These are phyloP conservation scores for Pseudoturritis turrita DNA, from an alignment of 345 rosid genomes.

Conservation along the genomic window DNA sequence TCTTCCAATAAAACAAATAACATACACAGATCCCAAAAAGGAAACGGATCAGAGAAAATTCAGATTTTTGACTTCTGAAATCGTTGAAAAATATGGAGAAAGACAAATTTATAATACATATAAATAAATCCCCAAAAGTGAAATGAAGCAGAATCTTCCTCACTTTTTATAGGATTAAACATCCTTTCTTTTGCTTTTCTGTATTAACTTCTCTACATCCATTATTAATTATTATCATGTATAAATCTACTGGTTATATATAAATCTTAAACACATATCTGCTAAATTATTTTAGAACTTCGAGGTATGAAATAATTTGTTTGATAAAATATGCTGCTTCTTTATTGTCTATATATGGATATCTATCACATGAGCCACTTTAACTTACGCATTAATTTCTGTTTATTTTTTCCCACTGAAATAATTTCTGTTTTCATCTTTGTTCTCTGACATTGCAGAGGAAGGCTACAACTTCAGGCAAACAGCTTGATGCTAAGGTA, in stretches of 20 bases:
- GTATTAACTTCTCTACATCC: background rate
- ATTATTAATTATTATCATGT: background rate
- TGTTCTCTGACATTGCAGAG: slow-evolving; percentile 52
- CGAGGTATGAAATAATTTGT: background rate
- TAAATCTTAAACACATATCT: background rate
- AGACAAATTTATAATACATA: slow-evolving; percentile 12
- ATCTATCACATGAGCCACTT: background rate
- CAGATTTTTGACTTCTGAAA: slow-evolving; percentile 29
- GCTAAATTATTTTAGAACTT: background rate
- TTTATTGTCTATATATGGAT: background rate
- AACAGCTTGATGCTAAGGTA: slow-evolving; percentile 93
- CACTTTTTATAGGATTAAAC: slow-evolving; percentile 6
- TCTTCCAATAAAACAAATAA: slow-evolving; percentile 32
- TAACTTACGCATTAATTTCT: background rate
- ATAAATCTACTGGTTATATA: background rate
- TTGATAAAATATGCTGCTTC: background rate
- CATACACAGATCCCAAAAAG: slow-evolving; percentile 35
- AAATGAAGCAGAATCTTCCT: slow-evolving; percentile 20
- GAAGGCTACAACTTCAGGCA: slow-evolving; percentile 77
- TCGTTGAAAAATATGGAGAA: background rate
- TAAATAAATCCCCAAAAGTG: background rate
- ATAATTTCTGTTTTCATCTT: slow-evolving; percentile 10
- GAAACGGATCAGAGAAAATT: slow-evolving; percentile 27
- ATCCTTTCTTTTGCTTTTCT: background rate
- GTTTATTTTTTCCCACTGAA: slow-evolving; percentile 9